Conservation (phyloP, 169 alveolate species). For the Cryptosporidium felis region DNA sequence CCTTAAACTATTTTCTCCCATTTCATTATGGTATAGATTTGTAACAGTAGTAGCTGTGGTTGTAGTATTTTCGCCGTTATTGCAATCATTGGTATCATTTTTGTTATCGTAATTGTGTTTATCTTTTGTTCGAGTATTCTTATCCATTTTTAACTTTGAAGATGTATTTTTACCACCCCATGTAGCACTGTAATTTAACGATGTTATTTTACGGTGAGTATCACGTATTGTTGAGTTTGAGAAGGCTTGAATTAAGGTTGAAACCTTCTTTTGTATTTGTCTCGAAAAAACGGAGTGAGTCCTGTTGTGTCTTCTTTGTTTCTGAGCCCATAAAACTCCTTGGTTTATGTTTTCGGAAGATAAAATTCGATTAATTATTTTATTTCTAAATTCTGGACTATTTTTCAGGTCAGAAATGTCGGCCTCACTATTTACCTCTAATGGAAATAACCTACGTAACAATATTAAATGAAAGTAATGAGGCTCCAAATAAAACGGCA, state of each 20-base stretch:
- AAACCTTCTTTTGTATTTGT: constrained; percentile 35
- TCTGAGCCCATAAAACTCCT: constrained; percentile 64
- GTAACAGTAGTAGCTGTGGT: too few species aligned
- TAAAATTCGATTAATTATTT: background rate
- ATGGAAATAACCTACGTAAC: background rate
- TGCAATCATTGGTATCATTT: background rate
- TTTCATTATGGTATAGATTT: too few species aligned
- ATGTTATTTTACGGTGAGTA: too few species aligned
- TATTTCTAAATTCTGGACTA: too few species aligned
- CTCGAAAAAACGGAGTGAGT: constrained; percentile 59
- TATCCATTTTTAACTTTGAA: background rate
- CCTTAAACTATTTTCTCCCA: too few species aligned
- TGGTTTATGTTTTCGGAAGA: constrained; percentile 27
- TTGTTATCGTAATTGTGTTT: background rate
- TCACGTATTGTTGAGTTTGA: constrained; percentile 30
- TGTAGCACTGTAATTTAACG: too few species aligned
- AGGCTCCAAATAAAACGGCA: constrained; percentile 70
- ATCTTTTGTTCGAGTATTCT: background rate
- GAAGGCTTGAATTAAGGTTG: background rate
- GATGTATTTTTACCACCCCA: background rate
- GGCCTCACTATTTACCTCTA: background rate
- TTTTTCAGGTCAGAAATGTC: too few species aligned
- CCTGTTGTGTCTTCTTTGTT: constrained; percentile 39
- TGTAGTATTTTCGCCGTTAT: background rate
- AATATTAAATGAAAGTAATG: constrained; percentile 55